Conservation (phyloP, 2,329 filamentous ascomycete genomes). For the Fusarium sp. region DNA sequence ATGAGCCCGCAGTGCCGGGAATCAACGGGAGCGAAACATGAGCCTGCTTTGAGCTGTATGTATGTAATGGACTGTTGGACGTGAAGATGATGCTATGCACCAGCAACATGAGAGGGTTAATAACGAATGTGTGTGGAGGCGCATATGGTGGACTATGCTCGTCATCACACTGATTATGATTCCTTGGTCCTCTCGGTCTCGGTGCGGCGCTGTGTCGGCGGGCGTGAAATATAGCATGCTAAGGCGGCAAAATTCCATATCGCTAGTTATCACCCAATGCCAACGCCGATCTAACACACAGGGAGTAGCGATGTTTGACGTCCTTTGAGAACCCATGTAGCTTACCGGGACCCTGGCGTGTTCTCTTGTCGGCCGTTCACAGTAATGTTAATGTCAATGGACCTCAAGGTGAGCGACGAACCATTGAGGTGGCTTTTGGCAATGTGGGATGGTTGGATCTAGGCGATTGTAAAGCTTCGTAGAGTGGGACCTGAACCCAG, state of each 20-base stretch:
- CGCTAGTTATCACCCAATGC: background rate
- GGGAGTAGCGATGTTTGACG: conserved; percentile 1
- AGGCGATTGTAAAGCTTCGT: conserved; percentile 16
- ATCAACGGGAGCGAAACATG: conserved; percentile 32
- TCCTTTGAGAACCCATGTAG: conserved; percentile 2
- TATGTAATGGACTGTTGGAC: conserved; percentile 15
- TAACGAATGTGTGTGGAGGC: conserved; percentile 6
- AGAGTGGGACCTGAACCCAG: conserved; percentile 5
- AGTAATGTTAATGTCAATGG: conserved; percentile 7
- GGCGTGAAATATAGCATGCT: conserved; percentile 25
- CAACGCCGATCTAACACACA: background rate
- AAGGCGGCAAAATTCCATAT: conserved; percentile 22
- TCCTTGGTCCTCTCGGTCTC: conserved; percentile 24
- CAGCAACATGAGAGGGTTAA: background rate
- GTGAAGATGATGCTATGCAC: conserved; percentile 17
- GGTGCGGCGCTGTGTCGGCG: conserved; percentile 34
- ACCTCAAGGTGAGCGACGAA: conserved; percentile 18
- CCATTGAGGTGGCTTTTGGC: conserved; percentile 15
- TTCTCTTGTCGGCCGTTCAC: conserved; percentile 9
- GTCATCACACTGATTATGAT: background rate
- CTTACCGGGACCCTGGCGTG: background rate
- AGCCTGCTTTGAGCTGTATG: conserved; percentile 6
- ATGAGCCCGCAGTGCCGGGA: conserved; percentile 35
- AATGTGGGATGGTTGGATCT: conserved; percentile 32
- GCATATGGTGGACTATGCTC: conserved; percentile 1